Base-by-base conservation (phyloP, 1,284 basidiomycete species). In the Ganoderma resinaceum region DNA sequence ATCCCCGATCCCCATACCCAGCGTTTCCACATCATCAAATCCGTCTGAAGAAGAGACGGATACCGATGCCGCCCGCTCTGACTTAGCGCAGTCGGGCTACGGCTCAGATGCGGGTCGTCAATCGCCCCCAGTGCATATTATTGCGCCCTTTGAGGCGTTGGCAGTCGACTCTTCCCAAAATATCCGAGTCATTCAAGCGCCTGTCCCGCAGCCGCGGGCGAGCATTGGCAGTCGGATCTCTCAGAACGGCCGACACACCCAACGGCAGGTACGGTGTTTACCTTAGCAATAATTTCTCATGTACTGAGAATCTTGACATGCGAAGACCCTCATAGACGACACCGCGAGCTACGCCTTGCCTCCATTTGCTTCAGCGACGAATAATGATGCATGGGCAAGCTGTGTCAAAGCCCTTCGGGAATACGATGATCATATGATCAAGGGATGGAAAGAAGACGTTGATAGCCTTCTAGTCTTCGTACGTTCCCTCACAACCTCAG, bases 401-500 rank as follows among this genome's bases (percentile, higher is more conserved):
- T 74, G 71, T 52, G 66, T 68, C 9, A 71, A 68, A 37, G 65
- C 62, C 7, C 35, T 76, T 14, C 71, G 66, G 7, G 63, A 76
- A 14, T 69, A 74, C 38, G 74, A 76, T 29, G 63, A 72, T 7
- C 62, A 69, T 31, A 60, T 73, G 68, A 63, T 74, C 3, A 64
- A 64, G 33, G 72, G 70, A 1, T 73, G 73, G 74, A 74, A 74
- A 35, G 73, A 76, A 62, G 74, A 76, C 26, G 67, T 76, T 7
- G 74, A 76, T 38, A 76, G 66, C 26, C 69, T 76, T 1, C 64
- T 76, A 7, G 72, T 76, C 6, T 76, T 76, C 35, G 74, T 76
- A 40, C 70, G 73, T 63, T n/a, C 29, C 6, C 3, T 26, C 9
- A 18, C 6, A 3, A 3, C 26, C n/a, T 43, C 16, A 11, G 35